phyloP scores from a whole-genome alignment of 164 flowering plant genomes.

The Sedum album region DNA sequence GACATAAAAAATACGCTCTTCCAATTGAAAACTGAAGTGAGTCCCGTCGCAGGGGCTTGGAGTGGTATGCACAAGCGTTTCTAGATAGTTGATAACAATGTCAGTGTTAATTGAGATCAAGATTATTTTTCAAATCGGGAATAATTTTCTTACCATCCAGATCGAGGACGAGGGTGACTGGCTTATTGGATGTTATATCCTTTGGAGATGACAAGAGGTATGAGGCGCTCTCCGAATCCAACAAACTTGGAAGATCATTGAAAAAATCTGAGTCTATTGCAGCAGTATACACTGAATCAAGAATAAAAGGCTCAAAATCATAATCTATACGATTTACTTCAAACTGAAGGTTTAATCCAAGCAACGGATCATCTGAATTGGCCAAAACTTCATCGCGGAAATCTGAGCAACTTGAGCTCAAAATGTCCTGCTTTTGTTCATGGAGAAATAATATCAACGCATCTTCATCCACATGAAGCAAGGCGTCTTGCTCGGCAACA shows the following conservation, averaged over 20 bases:
- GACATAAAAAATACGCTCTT: slow-evolving; percentile 83
- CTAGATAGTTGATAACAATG: slow-evolving; percentile 28
- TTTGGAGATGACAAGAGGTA: slow-evolving; percentile 10
- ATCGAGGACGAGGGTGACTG: slow-evolving; percentile 17
- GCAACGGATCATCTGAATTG: slow-evolving; percentile 14
- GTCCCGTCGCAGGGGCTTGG: slow-evolving; percentile 63
- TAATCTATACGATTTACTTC: slow-evolving; percentile 7
- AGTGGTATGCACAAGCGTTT: slow-evolving; percentile 91
- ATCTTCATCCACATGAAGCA: slow-evolving; percentile 9
- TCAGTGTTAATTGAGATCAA: neutral
- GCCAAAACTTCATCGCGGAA: slow-evolving; percentile 5
- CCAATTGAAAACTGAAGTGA: slow-evolving; percentile 76
- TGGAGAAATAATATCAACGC: slow-evolving; percentile 5
- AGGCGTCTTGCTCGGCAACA: slow-evolving; percentile 8
- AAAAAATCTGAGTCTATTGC: slow-evolving; percentile 14
- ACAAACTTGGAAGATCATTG: slow-evolving; percentile 12
- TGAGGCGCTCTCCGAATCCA: slow-evolving; percentile 7
- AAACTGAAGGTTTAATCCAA: slow-evolving; percentile 7
- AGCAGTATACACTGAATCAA: slow-evolving; percentile 11
- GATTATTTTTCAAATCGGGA: neutral
- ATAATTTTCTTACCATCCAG: slow-evolving; percentile 14
- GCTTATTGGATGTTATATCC: slow-evolving; percentile 3
- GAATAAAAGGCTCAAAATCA: neutral
- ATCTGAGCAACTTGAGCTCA: neutral
- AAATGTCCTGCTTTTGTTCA: slow-evolving; percentile 11